Conservation (phyloP, 2,329 filamentous ascomycete genomes). For the Lachnellula occidentalis region DNA sequence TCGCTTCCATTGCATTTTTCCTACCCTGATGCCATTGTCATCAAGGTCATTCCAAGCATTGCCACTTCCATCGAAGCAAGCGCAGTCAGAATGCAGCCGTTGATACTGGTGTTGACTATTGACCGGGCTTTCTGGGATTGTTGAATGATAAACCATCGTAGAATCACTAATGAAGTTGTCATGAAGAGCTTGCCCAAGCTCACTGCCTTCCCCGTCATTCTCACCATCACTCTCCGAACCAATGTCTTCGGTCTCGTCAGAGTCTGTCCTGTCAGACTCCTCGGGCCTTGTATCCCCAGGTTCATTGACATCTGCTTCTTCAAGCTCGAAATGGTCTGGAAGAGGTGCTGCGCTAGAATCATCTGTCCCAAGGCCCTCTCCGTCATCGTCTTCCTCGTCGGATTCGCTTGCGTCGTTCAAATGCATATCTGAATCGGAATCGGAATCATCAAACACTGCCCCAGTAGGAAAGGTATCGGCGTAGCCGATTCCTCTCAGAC, state of each 20-base stretch:
- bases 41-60: slow-evolving; percentile 32
- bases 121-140: slow-evolving; percentile 14
- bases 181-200: slow-evolving; percentile 2
- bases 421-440: slow-evolving; percentile 40
- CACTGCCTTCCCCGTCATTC: neutral
- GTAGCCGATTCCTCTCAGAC: slow-evolving; percentile 57
- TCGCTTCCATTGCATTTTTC: slow-evolving; percentile 44
- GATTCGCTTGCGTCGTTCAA: slow-evolving; percentile 42
- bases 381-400: slow-evolving; percentile 25
- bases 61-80: slow-evolving; percentile 20
- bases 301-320: slow-evolving; percentile 27
- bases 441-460: slow-evolving; percentile 43
- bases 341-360: slow-evolving; percentile 13
- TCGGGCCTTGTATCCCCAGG: slow-evolving; percentile 15
- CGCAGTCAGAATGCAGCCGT: slow-evolving; percentile 3
- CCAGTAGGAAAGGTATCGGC: slow-evolving; percentile 25
- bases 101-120: neutral
- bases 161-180: neutral
- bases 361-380: too few relatives aligned
- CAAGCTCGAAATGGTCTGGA: slow-evolving; percentile 21
- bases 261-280: slow-evolving; percentile 8
- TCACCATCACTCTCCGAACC: slow-evolving; percentile 9
- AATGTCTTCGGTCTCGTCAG: slow-evolving; percentile 2
- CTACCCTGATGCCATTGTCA: slow-evolving; percentile 43
- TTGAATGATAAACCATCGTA: slow-evolving; percentile 28